Conservation (phyloP, 2,329 filamentous ascomycete genomes). For the Clarireedia hainanense region DNA sequence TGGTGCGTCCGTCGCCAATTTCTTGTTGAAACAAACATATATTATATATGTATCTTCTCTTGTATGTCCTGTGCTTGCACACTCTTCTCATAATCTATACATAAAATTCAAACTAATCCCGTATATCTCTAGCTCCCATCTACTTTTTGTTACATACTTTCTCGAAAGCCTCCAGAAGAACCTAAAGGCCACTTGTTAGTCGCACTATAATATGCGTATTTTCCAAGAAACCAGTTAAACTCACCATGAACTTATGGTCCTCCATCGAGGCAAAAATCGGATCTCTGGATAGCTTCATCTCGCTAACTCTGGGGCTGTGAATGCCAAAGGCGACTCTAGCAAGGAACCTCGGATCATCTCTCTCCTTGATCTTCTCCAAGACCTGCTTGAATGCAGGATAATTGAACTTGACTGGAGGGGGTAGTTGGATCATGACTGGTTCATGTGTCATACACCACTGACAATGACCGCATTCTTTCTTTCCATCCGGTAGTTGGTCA, state of each 20-base stretch:
- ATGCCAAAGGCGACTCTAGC: slow-evolving; percentile 56
- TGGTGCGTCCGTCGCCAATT: too few species aligned
- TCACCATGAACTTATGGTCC: slow-evolving; percentile 45
- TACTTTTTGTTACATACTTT: neutral
- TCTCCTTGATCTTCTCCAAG: slow-evolving; percentile 36
- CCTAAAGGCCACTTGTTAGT: neutral
- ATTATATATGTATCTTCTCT: too few species aligned
- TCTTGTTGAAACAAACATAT: too few species aligned
- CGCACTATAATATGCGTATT: too few species aligned
- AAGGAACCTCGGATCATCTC: slow-evolving; percentile 51
- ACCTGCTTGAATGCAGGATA: slow-evolving; percentile 34
- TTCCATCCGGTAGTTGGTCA: slow-evolving; percentile 38
- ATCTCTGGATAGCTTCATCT: slow-evolving; percentile 39
- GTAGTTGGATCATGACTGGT: slow-evolving; percentile 33
- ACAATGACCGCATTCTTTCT: slow-evolving; percentile 46
- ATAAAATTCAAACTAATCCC: neutral
- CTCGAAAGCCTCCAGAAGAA: slow-evolving; percentile 6
- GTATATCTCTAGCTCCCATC: neutral
- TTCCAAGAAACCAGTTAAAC: slow-evolving; percentile 6
- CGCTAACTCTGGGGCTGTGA: slow-evolving; percentile 44
- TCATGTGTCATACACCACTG: slow-evolving; percentile 38
- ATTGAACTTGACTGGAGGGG: slow-evolving; percentile 34
- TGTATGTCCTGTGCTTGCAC: too few species aligned
- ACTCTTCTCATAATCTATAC: too few species aligned
- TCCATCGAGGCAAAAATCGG: slow-evolving; percentile 45